phyloP scores from a whole-genome alignment of 2,329 filamentous ascomycete genomes.

The Cladophialophora immunda region DNA sequence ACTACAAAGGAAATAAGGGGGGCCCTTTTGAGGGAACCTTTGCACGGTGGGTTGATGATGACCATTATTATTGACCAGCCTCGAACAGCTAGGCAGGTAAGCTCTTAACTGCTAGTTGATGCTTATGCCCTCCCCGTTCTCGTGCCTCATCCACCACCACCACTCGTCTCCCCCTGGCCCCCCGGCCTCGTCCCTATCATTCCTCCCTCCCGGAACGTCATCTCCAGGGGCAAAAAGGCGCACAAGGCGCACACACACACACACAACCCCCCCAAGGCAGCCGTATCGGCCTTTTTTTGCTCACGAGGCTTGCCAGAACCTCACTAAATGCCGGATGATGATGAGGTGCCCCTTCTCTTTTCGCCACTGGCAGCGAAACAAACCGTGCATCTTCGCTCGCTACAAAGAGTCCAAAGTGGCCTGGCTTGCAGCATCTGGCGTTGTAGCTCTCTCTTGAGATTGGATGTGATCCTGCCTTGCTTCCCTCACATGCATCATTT shows the following conservation, averaged over 20 bases:
- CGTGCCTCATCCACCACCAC: too few species aligned
- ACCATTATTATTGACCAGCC: not conserved
- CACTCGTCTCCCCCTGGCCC: not conserved
- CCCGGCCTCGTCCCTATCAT: not conserved
- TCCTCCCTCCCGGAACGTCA: not conserved
- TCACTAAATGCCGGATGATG: conserved; percentile 9
- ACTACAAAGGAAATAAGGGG: too few species aligned
- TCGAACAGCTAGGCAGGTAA: too few species aligned
- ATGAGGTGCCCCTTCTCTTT: too few species aligned
- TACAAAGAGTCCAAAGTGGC: conserved; percentile 11
- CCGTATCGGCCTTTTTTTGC: too few species aligned
- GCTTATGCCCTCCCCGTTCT: not conserved
- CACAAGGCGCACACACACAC: conserved; percentile 17
- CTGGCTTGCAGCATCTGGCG: conserved; percentile 16
- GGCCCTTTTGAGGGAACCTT: not conserved
- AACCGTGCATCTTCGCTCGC: conserved; percentile 5
- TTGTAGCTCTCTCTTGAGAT: conserved; percentile 17
- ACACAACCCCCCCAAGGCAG: too few species aligned
- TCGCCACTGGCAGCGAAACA: conserved; percentile 22
- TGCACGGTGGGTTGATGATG: not conserved
- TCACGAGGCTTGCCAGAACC: conserved; percentile 6
- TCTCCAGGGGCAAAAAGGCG: conserved; percentile 1
- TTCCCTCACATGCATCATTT: conserved; percentile 14
- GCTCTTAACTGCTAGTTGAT: not conserved
- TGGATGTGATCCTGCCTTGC: conserved; percentile 6